Base-by-base conservation (phyloP, 2,329 filamentous ascomycete genomes). In the Exophiala bonariae region DNA sequence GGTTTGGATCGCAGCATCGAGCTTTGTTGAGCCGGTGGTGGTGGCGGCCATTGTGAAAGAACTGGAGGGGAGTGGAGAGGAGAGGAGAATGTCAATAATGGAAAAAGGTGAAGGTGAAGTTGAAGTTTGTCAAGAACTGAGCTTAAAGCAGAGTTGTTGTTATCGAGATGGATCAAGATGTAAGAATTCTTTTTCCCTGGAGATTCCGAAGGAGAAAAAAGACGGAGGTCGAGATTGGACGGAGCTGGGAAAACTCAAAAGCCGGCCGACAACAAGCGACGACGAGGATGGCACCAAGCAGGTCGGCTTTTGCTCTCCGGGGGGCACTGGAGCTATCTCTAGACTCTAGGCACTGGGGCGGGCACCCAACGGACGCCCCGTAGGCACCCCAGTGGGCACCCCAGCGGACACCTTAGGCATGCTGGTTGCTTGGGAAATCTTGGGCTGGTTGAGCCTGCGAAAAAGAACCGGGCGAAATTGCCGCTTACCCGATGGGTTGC, bases 1-100 rank as follows among this genome's bases (percentile, higher is more conserved):
- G 41, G 65, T 67, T 58, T 74, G 69, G 66, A 78, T 75, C 59
- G 73, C 61, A 61, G 73, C 73, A 59, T 79, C 76, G 55, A 80
- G 62, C 72, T 79, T 78, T 60, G 62, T 59, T 59, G 72, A 75
- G 67, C 74, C 70, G 50, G 76, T 78, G 45, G 73, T 70, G 52
- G 68, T 61, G 45, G 69, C 59, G 50, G 69, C 62, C 70, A 73
- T 73, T 59, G 54, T 63, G 60, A 54, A 47, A 44, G 50, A 50
- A 42, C 39, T 52, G 33, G 42, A 52, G 56, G 58, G 47, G 50
- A 47, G n/a, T n/a, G n/a, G 53, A 43, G 47, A 48, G 50, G 37
- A 47, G 36, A 20, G 31, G 16, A 36, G 33, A 36, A 35, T 26
- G 31, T 11, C 28, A 33, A 42, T 20, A 32, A 38, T 45, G 34